Percentiles rank a stretch among this genome's conserved stretches.
These are phyloP conservation scores for Phytophthora lateralis DNA, from an alignment of 352 stramenopile species.

Conservation along the genomic window DNA sequence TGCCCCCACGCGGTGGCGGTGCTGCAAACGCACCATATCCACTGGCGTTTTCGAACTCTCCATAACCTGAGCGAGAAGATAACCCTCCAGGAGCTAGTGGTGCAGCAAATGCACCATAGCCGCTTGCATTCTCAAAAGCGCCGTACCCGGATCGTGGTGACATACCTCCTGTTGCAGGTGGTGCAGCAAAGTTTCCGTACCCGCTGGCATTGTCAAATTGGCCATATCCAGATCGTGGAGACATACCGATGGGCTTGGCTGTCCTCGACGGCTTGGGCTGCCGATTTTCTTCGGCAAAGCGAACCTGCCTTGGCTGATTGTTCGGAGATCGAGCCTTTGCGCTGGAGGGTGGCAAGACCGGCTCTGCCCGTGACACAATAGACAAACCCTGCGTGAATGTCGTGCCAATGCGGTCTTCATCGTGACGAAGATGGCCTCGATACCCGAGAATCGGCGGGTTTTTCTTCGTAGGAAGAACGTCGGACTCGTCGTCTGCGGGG, in stretches of 20 bases:
- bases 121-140: conserved; percentile 28
- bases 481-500: conserved; percentile 16
- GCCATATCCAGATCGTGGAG: conserved; percentile 38
- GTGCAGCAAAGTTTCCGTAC: conserved; percentile 44
- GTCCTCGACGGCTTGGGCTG: neutral
- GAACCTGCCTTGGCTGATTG: conserved; percentile 27
- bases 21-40: conserved; percentile 33
- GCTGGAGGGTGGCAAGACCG: neutral
- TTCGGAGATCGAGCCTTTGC: neutral
- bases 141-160: conserved; percentile 32
- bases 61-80: conserved; percentile 34
- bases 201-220: conserved; percentile 40
- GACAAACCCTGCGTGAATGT: conserved; percentile 71
- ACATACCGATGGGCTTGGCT: conserved; percentile 14
- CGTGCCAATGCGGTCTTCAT: conserved; percentile 64
- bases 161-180: conserved; percentile 22
- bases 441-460: conserved; percentile 67
- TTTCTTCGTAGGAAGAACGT: conserved; percentile 26
- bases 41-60: conserved; percentile 34
- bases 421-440: conserved; percentile 59
- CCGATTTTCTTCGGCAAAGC: conserved; percentile 21
- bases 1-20: neutral
- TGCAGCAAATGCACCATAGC: conserved; percentile 24
- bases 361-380: conserved; percentile 31
- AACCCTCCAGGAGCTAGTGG: neutral